phyloP scores from a whole-genome alignment of 192 early-diverging fungal species.

The Coemansia sp. region DNA sequence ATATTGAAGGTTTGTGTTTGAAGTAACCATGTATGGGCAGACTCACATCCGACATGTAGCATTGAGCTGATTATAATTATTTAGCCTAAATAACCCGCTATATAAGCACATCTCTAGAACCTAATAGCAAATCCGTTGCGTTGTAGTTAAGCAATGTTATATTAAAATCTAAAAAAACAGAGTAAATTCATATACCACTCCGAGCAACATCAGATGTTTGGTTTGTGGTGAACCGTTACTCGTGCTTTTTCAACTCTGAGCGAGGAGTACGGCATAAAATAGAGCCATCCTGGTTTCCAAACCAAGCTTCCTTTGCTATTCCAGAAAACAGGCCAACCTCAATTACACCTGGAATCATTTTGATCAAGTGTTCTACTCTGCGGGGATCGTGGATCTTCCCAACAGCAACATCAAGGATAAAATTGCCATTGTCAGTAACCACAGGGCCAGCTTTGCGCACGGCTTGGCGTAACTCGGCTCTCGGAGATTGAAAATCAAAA shows the following conservation, averaged over 20 bases:
- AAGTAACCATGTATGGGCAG: not conserved
- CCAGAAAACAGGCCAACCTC: constrained; percentile 91
- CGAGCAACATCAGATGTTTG: too few relatives aligned
- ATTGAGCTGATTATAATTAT: too few relatives aligned
- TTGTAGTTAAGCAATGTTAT: not conserved
- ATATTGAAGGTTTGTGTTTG: not conserved
- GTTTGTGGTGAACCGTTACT: not conserved
- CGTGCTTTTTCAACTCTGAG: constrained; percentile 21
- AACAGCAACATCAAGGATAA: constrained; percentile 84
- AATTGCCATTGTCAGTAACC: constrained; percentile 92
- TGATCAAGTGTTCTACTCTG: constrained; percentile 59
- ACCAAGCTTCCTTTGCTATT: constrained; percentile 82
- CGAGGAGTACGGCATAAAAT: constrained; percentile 47
- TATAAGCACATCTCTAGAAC: too few relatives aligned
- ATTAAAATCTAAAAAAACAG: not conserved
- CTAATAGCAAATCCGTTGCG: not conserved
- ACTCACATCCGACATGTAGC: not conserved
- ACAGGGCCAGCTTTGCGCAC: constrained; percentile 88
- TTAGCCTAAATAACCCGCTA: too few relatives aligned
- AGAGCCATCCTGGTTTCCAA: constrained; percentile 75
- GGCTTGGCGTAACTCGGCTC: constrained; percentile 77
- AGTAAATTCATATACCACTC: not conserved
- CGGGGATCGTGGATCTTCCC: constrained; percentile 68
- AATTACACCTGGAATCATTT: constrained; percentile 80
- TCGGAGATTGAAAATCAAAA: constrained; percentile 47